Conservation (phyloP, 352 stramenopile genomes). For the Phytophthora idaei region DNA sequence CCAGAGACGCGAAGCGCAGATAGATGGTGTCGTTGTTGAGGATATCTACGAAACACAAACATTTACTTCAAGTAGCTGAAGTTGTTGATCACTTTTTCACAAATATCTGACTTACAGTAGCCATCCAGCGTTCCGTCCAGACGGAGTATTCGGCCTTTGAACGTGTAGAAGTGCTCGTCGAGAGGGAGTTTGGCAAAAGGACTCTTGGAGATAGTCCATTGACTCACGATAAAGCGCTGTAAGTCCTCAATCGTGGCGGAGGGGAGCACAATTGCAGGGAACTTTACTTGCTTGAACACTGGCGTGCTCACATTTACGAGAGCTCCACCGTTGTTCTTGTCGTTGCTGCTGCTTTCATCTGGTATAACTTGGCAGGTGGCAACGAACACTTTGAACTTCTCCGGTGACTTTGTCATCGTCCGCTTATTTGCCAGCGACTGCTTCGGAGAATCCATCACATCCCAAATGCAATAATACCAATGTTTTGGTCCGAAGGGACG, state of each 20-base stretch:
- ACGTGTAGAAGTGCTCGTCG: slow-evolving; percentile 72
- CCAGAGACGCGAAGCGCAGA: slow-evolving; percentile 65
- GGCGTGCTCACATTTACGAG: slow-evolving; percentile 8
- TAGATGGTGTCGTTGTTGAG: slow-evolving; percentile 75
- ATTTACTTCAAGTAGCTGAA: not conserved
- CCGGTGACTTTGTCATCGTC: not conserved
- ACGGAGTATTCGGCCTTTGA: slow-evolving; percentile 69
- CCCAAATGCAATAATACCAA: not conserved
- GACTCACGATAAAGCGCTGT: slow-evolving; percentile 58
- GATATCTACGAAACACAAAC: slow-evolving; percentile 46
- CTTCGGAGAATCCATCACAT: slow-evolving; percentile 1
- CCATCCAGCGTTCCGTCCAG: slow-evolving; percentile 65
- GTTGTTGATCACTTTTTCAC: not conserved
- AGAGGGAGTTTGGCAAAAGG: slow-evolving; percentile 46
- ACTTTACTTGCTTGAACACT: slow-evolving; percentile 62
- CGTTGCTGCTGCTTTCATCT: slow-evolving; percentile 9
- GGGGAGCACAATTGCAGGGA: slow-evolving; percentile 51
- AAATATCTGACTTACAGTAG: slow-evolving; percentile 54
- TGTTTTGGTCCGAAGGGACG: slow-evolving; percentile 14
- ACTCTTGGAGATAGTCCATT: slow-evolving; percentile 73
- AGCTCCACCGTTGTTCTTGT: slow-evolving; percentile 11
- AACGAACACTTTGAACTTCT: slow-evolving; percentile 60
- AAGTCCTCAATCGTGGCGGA: slow-evolving; percentile 54
- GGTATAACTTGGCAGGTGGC: slow-evolving; percentile 56
- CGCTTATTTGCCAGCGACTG: slow-evolving; percentile 5